A percentile compares a stretch with the other conserved stretches of the same genome.
Evolutionary conservation across 306 rosid species (phyloP).

Genomic region (Lathyrus sativus): DNA sequence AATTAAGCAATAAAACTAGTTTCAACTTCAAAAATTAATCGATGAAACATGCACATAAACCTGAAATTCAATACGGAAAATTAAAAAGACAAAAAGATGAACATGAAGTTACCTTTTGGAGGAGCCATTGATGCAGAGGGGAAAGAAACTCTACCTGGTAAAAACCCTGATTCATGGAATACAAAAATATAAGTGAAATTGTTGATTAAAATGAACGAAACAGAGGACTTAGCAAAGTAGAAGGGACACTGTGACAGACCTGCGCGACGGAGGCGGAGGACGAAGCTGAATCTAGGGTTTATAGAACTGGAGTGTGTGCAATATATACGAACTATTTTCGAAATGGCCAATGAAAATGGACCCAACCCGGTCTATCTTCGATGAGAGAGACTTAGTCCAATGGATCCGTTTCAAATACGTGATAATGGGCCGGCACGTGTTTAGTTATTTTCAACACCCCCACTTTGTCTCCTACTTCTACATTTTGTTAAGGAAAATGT

Average conservation of each 20-base stretch:
- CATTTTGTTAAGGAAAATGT: too few relatives aligned
- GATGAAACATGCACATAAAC: background rate
- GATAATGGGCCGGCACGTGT: background rate
- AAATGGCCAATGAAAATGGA: background rate
- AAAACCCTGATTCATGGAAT: conserved; percentile 29
- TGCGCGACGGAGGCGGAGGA: conserved; percentile 25
- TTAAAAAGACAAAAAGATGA: too few relatives aligned
- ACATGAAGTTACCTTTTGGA: conserved; percentile 47
- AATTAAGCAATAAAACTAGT: too few relatives aligned
- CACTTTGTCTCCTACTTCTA: too few relatives aligned
- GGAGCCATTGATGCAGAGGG: conserved; percentile 59
- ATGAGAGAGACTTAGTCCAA: background rate
- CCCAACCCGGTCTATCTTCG: background rate
- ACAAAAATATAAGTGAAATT: background rate
- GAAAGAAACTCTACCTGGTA: conserved; percentile 30
- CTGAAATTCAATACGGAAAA: background rate
- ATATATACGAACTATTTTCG: background rate
- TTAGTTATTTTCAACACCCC: too few relatives aligned
- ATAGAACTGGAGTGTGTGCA: background rate
- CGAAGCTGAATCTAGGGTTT: conserved; percentile 44
- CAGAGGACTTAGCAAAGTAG: background rate
- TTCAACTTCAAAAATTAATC: too few relatives aligned
- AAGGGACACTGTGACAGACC: conserved; percentile 20
- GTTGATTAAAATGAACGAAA: background rate
- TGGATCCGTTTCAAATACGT: too few relatives aligned